Conservation (phyloP, 306 rosid species). For the Sicyos edulis region DNA sequence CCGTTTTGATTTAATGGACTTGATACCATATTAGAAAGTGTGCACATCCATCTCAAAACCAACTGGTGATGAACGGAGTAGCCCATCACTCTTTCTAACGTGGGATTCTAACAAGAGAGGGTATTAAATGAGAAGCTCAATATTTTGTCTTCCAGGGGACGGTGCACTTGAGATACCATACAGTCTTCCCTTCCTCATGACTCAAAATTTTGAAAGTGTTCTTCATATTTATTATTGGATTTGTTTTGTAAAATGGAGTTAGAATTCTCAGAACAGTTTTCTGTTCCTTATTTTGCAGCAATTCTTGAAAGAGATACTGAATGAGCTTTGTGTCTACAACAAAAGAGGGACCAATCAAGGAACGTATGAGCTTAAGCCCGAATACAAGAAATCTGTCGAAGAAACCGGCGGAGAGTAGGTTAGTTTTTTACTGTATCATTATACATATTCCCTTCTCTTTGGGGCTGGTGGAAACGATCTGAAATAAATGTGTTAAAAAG, state of each 20-base stretch:
- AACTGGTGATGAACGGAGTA: too few species aligned
- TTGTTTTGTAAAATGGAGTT: too few species aligned
- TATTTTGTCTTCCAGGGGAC: background rate
- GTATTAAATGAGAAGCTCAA: background rate
- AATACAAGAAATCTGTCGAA: constrained; percentile 89
- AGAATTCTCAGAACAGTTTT: too few species aligned
- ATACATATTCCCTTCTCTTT: constrained; percentile 14
- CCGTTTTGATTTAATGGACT: too few species aligned
- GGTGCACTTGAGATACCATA: background rate
- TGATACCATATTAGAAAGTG: too few species aligned
- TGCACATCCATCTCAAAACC: too few species aligned
- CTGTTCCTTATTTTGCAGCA: constrained; percentile 49
- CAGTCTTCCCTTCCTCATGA: background rate
- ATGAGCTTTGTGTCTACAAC: constrained; percentile 87
- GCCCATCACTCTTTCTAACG: too few species aligned
- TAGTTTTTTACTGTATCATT: background rate
- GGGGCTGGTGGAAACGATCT: constrained; percentile 1
- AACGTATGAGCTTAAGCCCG: constrained; percentile 97
- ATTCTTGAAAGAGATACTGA: constrained; percentile 96
- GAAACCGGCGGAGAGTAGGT: constrained; percentile 56
- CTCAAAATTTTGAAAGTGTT: background rate
- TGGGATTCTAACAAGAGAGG: background rate
- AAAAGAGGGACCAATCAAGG: constrained; percentile 99
- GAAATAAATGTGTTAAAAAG: too few species aligned
- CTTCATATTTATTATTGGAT: too few species aligned